Evolutionary conservation across 768 basidiomycete species (phyloP).

Genomic region (Rubroboletus satanas): DNA sequence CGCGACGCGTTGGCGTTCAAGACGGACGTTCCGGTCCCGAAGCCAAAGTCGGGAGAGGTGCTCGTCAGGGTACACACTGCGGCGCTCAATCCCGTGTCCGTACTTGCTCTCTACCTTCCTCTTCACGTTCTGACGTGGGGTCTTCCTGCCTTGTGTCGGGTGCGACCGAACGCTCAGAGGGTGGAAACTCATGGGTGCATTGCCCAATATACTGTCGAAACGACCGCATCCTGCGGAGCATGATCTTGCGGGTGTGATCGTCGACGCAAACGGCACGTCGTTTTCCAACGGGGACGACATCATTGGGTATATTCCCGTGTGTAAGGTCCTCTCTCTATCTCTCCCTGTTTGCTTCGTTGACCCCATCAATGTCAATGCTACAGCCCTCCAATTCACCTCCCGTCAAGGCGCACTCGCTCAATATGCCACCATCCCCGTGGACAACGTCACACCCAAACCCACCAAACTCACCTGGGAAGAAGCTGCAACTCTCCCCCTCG

Average conservation of each 20-base stretch:
- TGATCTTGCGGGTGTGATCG: slow-evolving; percentile 64
- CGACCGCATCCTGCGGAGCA: slow-evolving; percentile 54
- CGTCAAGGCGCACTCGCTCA: slow-evolving; percentile 57
- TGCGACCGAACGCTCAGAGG: slow-evolving; percentile 39
- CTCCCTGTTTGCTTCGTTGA: neutral
- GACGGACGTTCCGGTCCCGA: slow-evolving; percentile 30
- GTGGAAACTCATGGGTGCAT: slow-evolving; percentile 50
- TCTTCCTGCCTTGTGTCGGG: neutral
- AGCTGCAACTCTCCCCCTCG: slow-evolving; percentile 60
- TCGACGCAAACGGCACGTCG: slow-evolving; percentile 47
- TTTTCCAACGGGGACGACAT: slow-evolving; percentile 61
- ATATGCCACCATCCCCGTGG: slow-evolving; percentile 51
- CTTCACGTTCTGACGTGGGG: neutral
- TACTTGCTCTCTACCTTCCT: neutral
- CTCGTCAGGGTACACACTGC: slow-evolving; percentile 50
- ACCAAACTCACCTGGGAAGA: slow-evolving; percentile 47
- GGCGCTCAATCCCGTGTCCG: slow-evolving; percentile 68
- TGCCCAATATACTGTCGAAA: slow-evolving; percentile 45
- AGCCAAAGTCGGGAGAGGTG: slow-evolving; percentile 39
- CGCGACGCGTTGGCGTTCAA: slow-evolving; percentile 27
- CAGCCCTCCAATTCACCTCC: slow-evolving; percentile 32
- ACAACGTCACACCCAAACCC: slow-evolving; percentile 38
- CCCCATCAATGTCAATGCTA: neutral
- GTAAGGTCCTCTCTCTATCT: slow-evolving; percentile 21
- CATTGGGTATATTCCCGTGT: slow-evolving; percentile 48